Base-by-base conservation (phyloP, 768 basidiomycete species). In the Mycena galopus region DNA sequence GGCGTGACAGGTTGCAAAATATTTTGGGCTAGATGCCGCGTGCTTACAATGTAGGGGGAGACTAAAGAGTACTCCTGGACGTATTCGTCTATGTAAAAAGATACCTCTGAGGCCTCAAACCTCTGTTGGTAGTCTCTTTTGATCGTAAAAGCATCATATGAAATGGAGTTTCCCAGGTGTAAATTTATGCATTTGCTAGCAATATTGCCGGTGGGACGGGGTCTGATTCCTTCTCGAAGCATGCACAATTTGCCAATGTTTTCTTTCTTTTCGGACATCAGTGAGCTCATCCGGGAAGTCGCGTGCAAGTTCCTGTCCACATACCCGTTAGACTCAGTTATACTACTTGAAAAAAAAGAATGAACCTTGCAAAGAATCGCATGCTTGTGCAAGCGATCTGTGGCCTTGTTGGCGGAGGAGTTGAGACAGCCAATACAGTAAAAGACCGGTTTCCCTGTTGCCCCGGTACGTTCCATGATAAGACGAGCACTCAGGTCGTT, bases 301-400 rank as follows among this genome's bases (percentile, higher is more conserved):
- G 44, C 61, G 44, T 23, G 44, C 61, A 33, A 63, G 44, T 10
- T 2, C 27, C 61, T 50, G 27, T 10, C 7, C 2, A 33, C 23
- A 55, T 10, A 21, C 2, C 30, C 21, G 39, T 39, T 29, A 55
- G 63, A 65, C 14, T 39, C 23, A 39, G 12, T 12, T 14, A 37
- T 53, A 21, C 21, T 10, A 35, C 35, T 35, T 17, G 2, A n/a
- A 21, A 12, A 3, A 65, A 55, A 39, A 19, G 3, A 27, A 65
- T 51, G 14, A 9, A 65, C 63, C 32, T 27, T 27, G 63, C 63
- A 65, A 16, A 2, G 21, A 11, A 27, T 39, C 4, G 63, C 63
- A 55, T 65, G 63, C 19, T 29, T 53, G 27, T 65, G 33, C 23
- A 65, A 23, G 23, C 63, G 51, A 39, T 65, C 63, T 5, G 63